Evolutionary conservation across 169 alveolate species (phyloP).

Genomic region (Plasmodium relictum): DNA sequence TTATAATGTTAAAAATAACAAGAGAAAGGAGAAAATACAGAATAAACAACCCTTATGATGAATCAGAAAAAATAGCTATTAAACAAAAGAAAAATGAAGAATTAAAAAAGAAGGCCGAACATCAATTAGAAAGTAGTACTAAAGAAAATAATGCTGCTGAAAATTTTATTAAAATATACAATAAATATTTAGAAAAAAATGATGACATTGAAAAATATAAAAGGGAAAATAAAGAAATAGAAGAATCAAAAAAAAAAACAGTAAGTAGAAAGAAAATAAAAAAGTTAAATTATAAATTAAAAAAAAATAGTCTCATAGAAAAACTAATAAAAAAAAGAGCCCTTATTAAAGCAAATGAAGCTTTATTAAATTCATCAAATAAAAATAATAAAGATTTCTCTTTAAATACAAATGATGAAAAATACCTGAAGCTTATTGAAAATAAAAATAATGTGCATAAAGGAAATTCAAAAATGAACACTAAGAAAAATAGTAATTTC

Average conservation of each 20-base stretch:
- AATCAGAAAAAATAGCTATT: constrained; percentile 16
- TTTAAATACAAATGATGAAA: not conserved
- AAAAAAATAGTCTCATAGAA: constrained; percentile 61
- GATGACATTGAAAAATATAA: constrained; percentile 35
- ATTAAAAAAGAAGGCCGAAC: not conserved
- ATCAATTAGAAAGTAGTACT: not conserved
- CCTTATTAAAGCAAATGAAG: constrained; percentile 16
- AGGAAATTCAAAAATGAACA: not conserved
- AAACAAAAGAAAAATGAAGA: constrained; percentile 18
- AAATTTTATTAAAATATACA: constrained; percentile 41
- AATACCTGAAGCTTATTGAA: not conserved
- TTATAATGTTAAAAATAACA: constrained; percentile 54
- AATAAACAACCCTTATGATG: constrained; percentile 56
- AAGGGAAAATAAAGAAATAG: constrained; percentile 44
- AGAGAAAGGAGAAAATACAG: constrained; percentile 72
- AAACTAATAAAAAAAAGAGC: constrained; percentile 67
- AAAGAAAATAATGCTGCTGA: constrained; percentile 22
- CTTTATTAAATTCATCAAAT: constrained; percentile 2
- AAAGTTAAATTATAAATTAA: constrained; percentile 60
- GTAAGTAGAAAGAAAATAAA: constrained; percentile 51
- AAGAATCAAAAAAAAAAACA: constrained; percentile 49
- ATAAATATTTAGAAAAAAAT: constrained; percentile 32
- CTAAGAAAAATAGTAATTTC: not conserved
- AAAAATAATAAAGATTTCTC: not conserved
- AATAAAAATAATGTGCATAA: not conserved